Conservation (phyloP, 176 grass and related monocot species). For the Pontederia paniculata region DNA sequence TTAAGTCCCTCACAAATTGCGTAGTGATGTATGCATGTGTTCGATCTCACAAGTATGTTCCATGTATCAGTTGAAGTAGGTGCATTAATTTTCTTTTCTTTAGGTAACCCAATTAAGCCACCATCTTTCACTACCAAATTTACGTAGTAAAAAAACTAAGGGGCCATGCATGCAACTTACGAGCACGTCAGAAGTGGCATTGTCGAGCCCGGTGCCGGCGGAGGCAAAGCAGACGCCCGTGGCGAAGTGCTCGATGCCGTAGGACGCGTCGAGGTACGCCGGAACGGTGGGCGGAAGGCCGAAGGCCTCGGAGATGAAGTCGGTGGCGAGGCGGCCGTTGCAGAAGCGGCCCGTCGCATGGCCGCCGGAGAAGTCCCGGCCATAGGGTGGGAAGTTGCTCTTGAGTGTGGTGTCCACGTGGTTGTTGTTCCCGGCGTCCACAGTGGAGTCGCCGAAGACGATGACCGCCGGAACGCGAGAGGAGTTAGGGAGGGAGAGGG, state of each 20-base stretch:
- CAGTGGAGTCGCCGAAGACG: constrained; percentile 90
- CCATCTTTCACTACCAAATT: background rate
- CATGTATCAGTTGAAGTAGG: too few species aligned
- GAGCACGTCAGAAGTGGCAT: constrained; percentile 3
- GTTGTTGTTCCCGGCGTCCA: constrained; percentile 94
- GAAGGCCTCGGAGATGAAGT: constrained; percentile 17
- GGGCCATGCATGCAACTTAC: background rate
- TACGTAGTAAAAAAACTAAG: too few species aligned
- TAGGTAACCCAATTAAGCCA: too few species aligned
- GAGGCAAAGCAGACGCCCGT: constrained; percentile 14
- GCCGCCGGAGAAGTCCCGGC: constrained; percentile 52
- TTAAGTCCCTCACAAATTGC: too few species aligned
- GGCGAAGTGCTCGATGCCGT: constrained; percentile 12
- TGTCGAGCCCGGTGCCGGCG: constrained; percentile 14
- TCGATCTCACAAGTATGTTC: too few species aligned
- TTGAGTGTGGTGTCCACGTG: constrained; percentile 41
- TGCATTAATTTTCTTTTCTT: too few species aligned
- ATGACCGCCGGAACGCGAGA: constrained; percentile 53
- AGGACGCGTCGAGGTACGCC: constrained; percentile 12
- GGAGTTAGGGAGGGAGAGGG: background rate
- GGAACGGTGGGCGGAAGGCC: constrained; percentile 8
- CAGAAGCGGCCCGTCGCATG: constrained; percentile 53
- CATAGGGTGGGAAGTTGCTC: constrained; percentile 84
- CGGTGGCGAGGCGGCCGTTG: constrained; percentile 15
- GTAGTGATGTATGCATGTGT: too few species aligned